Base-by-base conservation (phyloP, 768 basidiomycete species). In the Rickenella mellea region DNA sequence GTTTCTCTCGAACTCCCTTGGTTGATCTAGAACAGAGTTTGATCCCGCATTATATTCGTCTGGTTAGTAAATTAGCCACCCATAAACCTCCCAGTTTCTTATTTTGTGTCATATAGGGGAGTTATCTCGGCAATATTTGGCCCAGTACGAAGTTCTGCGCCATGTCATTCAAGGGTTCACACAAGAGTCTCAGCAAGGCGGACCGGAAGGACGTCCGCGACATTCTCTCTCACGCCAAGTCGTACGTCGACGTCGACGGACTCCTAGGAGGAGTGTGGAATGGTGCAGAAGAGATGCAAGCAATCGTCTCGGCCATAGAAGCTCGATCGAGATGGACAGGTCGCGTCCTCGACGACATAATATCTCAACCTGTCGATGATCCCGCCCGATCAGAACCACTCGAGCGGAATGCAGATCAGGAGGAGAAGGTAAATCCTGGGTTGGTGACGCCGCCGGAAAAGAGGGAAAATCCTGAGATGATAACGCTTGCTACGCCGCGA, bases 91-190 rank as follows among this genome's bases (percentile, higher is more conserved):
- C 19, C 26, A 30, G 29, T 22, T 20, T 17, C 44, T 27, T 14
- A 6, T n/a, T 37, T 39, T 26, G 42, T 1, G 40, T 29, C 30
- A 33, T 27, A 40, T 44, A 88, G 88, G 70, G 75, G 20, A 71
- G 74, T 59, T 88, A 90, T 54, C 64, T 91, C 7, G 71, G 78
- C 45, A 83, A 92, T 53, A 72, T 84, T 54, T 93, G 79, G 76
- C 68, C 79, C 12, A 75, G 84, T 41, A 92, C 92, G 20, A 94
- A 93, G 56, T 93, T 90, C 62, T 88, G 91, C 51, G 63, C 86
- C 21, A 69, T 71, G 11, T 87, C 91, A 56, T 89, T 93, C 71
- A 84, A 83, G 53, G 80, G 78, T 2, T 58, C 70, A 2, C 75
- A 79, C 29, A 60, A 73, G 1, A 65, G 67, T 5, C 61, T 78